These are phyloP conservation scores for Mortierella sp. DNA, from an alignment of 371 early-diverging fungal genomes.

Conservation along the genomic window DNA sequence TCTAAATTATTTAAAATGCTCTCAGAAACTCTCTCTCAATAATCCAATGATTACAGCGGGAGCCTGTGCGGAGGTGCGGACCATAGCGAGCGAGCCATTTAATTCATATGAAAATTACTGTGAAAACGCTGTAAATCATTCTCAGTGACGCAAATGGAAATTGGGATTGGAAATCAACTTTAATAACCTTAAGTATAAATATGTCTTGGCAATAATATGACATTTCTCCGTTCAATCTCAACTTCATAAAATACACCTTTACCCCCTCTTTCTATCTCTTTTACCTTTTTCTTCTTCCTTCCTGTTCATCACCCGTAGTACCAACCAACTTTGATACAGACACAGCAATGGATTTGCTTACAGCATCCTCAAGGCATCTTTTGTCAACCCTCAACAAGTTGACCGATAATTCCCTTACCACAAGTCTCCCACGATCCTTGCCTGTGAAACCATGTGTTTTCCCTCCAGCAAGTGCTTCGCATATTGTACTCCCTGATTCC, in stretches of 20 bases:
- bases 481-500: slow-evolving; percentile 27
- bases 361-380: slow-evolving; percentile 25
- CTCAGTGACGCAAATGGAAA: not conserved
- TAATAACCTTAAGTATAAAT: not conserved
- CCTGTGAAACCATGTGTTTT: slow-evolving; percentile 32
- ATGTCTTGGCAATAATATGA: no score
- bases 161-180: not conserved
- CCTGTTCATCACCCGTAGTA: not conserved
- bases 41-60: no score
- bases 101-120: no score
- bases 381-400: slow-evolving; percentile 23
- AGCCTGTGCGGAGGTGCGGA: no score
- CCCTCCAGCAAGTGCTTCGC: slow-evolving; percentile 7
- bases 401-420: slow-evolving; percentile 20
- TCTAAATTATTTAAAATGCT: not conserved
- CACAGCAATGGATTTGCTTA: slow-evolving; percentile 30
- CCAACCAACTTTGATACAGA: not conserved
- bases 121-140: no score
- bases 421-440: slow-evolving; percentile 28
- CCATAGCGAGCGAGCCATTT: no score
- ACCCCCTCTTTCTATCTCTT: no score
- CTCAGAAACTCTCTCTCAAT: not conserved
- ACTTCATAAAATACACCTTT: no score
- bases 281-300: not conserved
- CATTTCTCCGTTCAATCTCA: no score